phyloP scores from a whole-genome alignment of 2,329 filamentous ascomycete species.

The Neurospora sp. region DNA sequence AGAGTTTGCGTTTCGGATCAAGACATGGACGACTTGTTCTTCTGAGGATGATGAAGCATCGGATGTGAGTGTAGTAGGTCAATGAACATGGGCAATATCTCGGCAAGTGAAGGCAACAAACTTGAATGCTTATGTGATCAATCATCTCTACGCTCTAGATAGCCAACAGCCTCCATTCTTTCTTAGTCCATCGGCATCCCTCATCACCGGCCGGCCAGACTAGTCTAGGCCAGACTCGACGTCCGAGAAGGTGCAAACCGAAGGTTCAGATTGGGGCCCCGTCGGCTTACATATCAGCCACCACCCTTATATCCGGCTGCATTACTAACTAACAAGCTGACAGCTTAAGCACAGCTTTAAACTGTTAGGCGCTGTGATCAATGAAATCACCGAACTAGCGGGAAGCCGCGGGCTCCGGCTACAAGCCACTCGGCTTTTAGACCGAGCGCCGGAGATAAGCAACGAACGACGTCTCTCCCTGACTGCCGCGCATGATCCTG shows the following conservation, averaged over 20 bases:
- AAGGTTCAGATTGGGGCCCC: not conserved
- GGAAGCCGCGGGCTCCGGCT: not conserved
- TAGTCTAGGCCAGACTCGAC: not conserved
- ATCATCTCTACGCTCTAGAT: not conserved
- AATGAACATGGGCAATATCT: not conserved
- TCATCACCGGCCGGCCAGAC: not conserved
- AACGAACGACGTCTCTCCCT: not conserved
- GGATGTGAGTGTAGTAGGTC: not conserved
- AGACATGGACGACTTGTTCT: not conserved
- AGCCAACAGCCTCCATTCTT: not conserved
- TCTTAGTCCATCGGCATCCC: not conserved
- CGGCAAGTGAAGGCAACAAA: not conserved
- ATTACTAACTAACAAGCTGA: not conserved
- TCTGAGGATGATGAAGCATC: not conserved
- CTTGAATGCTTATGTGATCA: not conserved
- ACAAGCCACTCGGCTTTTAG: not conserved
- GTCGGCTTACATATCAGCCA: not conserved
- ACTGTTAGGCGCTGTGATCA: not conserved
- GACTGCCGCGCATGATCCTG: no score
- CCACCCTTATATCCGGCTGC: not conserved
- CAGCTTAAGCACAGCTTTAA: not conserved
- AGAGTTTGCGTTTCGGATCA: not conserved
- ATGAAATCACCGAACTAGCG: not conserved
- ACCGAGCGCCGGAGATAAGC: not conserved
- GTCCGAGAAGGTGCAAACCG: not conserved